A percentile compares a stretch with the other conserved stretches of the same genome.
phyloP scores from a whole-genome alignment of 768 basidiomycete genomes.

The Phaeotremella skinneri region DNA sequence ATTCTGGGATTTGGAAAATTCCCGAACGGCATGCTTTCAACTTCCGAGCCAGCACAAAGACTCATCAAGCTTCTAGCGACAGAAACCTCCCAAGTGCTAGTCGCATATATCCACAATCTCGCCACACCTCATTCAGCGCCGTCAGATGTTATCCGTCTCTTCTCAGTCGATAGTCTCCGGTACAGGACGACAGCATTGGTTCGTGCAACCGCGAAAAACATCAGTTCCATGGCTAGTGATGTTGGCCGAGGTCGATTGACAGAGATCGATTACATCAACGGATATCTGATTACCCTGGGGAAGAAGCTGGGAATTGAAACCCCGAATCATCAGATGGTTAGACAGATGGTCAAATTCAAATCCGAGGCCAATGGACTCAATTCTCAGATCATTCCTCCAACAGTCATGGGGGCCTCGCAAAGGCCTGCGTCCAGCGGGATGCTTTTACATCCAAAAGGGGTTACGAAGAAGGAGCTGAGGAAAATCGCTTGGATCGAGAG shows the following conservation, averaged over 20 bases:
- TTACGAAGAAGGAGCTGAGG: not conserved
- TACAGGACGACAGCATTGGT: conserved; percentile 63
- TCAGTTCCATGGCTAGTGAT: conserved; percentile 78
- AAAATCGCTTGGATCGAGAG: not conserved
- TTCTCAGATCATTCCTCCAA: not conserved
- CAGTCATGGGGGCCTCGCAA: not conserved
- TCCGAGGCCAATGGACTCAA: conserved; percentile 17
- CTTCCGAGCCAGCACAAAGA: conserved; percentile 53
- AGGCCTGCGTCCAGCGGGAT: not conserved
- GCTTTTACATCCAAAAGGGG: not conserved
- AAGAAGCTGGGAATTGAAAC: conserved; percentile 60
- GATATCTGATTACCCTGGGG: conserved; percentile 70
- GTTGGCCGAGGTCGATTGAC: conserved; percentile 62
- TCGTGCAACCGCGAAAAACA: conserved; percentile 62
- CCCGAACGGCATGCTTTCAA: conserved; percentile 72
- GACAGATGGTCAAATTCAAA: conserved; percentile 48
- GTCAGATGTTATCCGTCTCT: conserved; percentile 25
- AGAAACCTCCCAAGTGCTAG: conserved; percentile 69
- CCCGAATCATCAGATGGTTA: conserved; percentile 53
- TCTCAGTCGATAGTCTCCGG: conserved; percentile 55
- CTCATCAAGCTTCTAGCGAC: conserved; percentile 57
- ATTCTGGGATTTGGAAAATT: conserved; percentile 61
- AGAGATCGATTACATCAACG: conserved; percentile 79
- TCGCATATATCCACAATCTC: conserved; percentile 42
- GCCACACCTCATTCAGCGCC: conserved; percentile 38